Evolutionary conservation across 2,329 filamentous ascomycete genomes (phyloP), one percentile per base, ranked within the genome.

Genomic region (Beauveria caledonica): DNA sequence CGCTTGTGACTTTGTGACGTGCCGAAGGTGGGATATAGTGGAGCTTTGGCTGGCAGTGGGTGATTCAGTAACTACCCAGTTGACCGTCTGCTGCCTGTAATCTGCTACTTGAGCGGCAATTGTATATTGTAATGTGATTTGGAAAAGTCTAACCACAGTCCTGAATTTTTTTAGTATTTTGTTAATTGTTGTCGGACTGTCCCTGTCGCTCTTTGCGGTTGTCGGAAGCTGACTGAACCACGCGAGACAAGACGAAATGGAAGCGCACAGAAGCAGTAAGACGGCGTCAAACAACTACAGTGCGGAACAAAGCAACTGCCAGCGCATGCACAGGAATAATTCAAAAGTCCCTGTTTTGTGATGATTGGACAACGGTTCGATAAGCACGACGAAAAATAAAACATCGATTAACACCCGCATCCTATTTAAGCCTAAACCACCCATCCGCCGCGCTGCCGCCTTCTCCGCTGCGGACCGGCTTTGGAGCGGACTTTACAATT

Each of bases 21-120:
- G 56, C 56, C 36, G 56, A 44, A 42, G 54, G 56, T 50, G 56
- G 56, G 56, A 58, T 58, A 58, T 23, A 44, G 56, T 50, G 56
- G 56, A 50, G 55, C 55, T 40, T 48, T 15, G 8, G 29, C n/a
- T 21, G 54, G 44, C 17, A 23, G 25, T 55, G 23, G 19, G 19
- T 17, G 9, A 21, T 45, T 45, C 5, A 19, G 44, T 21, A 19
- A 19, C 19, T 45, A n/a, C 1, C 13, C 19, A 25, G 44, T 40
- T 33, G 17, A 2, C 11, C 44, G 10, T 2, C 23, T 25, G 40
- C 23, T 33, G 44, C 44, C n/a, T 23, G 19, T 11, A 7, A 29
- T 29, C 19, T n/a, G 42, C n/a, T 25, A 15, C 19, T 17, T 17
- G 25, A 13, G 48, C 25, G 17, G 23, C 15, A 9, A 50, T 36